Conservation (phyloP, 352 stramenopile genomes). For the Phytophthora pinifolia region DNA sequence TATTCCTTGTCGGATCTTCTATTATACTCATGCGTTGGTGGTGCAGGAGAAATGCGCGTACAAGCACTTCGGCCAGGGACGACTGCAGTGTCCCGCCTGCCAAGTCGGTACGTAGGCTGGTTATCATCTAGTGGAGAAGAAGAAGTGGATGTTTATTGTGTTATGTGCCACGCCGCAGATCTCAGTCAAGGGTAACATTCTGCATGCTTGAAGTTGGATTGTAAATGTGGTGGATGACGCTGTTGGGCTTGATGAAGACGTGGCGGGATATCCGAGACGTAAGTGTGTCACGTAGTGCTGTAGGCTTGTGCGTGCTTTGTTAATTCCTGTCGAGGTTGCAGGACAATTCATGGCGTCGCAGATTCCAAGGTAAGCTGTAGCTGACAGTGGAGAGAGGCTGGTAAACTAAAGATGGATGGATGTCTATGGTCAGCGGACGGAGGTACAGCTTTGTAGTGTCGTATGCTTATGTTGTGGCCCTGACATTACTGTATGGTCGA, state of each 20-base stretch:
- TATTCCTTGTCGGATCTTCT: too few relatives aligned
- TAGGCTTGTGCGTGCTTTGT: neutral
- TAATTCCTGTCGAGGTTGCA: conserved; percentile 22
- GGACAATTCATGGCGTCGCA: conserved; percentile 64
- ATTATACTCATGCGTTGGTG: neutral
- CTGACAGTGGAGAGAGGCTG: neutral
- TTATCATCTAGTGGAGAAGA: neutral
- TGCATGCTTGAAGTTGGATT: neutral
- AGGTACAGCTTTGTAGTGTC: conserved; percentile 19
- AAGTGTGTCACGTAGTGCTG: conserved; percentile 9
- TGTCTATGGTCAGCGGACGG: conserved; percentile 22
- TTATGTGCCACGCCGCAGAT: conserved; percentile 27
- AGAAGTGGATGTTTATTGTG: neutral
- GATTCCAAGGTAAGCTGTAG: conserved; percentile 52
- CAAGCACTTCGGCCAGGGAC: conserved; percentile 73
- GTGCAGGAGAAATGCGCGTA: conserved; percentile 85
- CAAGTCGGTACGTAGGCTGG: conserved; percentile 33
- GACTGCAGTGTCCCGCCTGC: conserved; percentile 65
- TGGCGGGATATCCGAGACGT: conserved; percentile 71
- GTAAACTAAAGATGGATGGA: neutral
- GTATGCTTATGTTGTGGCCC: neutral
- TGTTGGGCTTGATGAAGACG: conserved; percentile 24
- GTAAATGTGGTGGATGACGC: neutral
- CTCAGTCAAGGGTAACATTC: conserved; percentile 49
- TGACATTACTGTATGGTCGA: conserved; percentile 1